Percentiles rank a stretch among this genome's conserved stretches.
phyloP scores from a whole-genome alignment of 495 filamentous ascomycete species.

The Diplogelasinospora grovesii region DNA sequence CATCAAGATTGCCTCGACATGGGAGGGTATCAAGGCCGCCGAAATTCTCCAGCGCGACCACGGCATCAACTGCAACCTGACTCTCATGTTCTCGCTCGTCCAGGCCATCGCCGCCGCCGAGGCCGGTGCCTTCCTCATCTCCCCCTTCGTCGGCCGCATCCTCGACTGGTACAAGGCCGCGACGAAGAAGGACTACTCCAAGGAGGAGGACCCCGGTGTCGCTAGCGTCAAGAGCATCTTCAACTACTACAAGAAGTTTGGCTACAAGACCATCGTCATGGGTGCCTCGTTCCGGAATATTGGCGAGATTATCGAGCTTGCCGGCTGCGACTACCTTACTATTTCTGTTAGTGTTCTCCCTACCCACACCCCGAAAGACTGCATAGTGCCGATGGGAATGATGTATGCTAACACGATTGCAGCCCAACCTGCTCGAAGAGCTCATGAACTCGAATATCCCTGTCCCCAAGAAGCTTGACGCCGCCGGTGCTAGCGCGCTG shows the following conservation, averaged over 20 bases:
- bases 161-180: slow-evolving; percentile 99
- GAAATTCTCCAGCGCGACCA: slow-evolving; percentile 89
- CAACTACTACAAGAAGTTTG: slow-evolving; percentile 99
- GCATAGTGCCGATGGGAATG: background rate
- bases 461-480: slow-evolving; percentile 90
- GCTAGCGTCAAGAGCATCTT: slow-evolving; percentile 92
- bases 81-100: slow-evolving; percentile 93
- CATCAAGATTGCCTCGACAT: slow-evolving; percentile 83
- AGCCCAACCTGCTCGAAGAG: slow-evolving; percentile 92
- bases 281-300: slow-evolving; percentile 93
- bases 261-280: slow-evolving; percentile 99
- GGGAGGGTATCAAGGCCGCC: slow-evolving; percentile 98
- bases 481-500: slow-evolving; percentile 54
- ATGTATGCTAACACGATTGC: slow-evolving; percentile 5
- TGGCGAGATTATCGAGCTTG: slow-evolving; percentile 96
- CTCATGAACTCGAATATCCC: slow-evolving; percentile 70
- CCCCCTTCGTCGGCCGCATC: slow-evolving; percentile 98
- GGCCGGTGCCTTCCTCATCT: slow-evolving; percentile 97
- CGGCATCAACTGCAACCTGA: slow-evolving; percentile 95
- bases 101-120: slow-evolving; percentile 97
- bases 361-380: background rate
- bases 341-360: slow-evolving; percentile 64
- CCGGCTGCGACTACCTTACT: slow-evolving; percentile 97
- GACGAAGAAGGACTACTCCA: slow-evolving; percentile 84
- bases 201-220: slow-evolving; percentile 92